Evolutionary conservation across 495 filamentous ascomycete genomes (phyloP).

Genomic region (Daldinia concentrica): DNA sequence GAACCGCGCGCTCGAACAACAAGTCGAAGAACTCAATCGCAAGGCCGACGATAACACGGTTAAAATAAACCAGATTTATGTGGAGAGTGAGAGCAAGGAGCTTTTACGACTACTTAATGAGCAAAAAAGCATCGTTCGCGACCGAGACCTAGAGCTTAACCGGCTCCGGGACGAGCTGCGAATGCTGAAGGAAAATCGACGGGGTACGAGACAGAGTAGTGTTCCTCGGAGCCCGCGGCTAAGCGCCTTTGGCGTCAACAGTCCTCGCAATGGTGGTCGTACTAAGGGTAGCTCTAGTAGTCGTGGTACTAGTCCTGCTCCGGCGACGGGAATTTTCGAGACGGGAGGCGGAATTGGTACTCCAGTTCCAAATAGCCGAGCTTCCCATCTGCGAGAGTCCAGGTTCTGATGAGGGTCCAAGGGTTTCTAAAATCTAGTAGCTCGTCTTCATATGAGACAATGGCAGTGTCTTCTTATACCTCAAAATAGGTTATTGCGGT

Average conservation of each 20-base stretch:
- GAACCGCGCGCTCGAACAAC: constrained; percentile 56
- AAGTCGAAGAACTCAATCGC: constrained; percentile 59
- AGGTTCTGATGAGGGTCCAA: constrained; percentile 14
- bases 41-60: constrained; percentile 62
- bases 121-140: constrained; percentile 62
- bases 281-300: constrained; percentile 50
- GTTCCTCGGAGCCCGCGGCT: constrained; percentile 59
- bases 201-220: constrained; percentile 58
- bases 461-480: neutral
- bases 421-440: neutral
- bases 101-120: constrained; percentile 55
- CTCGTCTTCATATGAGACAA: neutral
- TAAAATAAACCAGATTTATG: constrained; percentile 62
- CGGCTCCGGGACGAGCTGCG: constrained; percentile 49
- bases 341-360: constrained; percentile 20
- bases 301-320: constrained; percentile 57
- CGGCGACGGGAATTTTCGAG: constrained; percentile 39
- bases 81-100: constrained; percentile 47
- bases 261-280: constrained; percentile 49
- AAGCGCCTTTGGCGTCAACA: constrained; percentile 49
- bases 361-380: constrained; percentile 38
- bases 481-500: constrained; percentile 1
- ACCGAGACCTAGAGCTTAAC: constrained; percentile 68
- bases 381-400: constrained; percentile 51
- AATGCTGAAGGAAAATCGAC: constrained; percentile 58